Evolutionary conservation across 345 rosid species (phyloP), one percentile per base, ranked within the genome.

Genomic region (Melaleuca alternifolia): DNA sequence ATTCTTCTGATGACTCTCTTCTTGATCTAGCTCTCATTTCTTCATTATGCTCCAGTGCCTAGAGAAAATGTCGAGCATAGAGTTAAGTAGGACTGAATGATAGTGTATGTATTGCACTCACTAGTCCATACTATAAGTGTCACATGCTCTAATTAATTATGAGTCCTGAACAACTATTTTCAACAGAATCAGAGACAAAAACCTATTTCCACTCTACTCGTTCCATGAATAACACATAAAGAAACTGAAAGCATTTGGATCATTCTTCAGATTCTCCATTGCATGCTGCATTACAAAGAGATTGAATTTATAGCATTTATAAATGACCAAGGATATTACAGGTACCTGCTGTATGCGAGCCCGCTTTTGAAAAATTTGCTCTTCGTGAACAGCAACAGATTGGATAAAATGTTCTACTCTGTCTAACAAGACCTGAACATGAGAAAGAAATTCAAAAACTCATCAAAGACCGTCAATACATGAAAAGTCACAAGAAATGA

Each of bases 321-420:
- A 44, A 21, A 41, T 52, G 50, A 86, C 9, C 51, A 14, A 56
- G 53, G n/a, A 37, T 76, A 13, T 24, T 37, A 57, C 30, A 18
- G 51, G 20, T 59, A 93, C 99, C 98, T 94, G 96, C 88, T 96
- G 96, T 89, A 96, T 93, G 85, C 98, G 98, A 84, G 95, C 84
- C 88, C 99, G 96, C 89, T 96, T 98, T 92, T 98, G 98, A 92
- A 98, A 98, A 84, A 98, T 98, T 91, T 96, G 96, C 88, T 92
- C 99, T 93, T 98, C 99, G 87, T 93, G 83, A 62, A 92, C 93
- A 89, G 99, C 94, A 85, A 96, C 94, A 87, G 95, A 91, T 89
- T 95, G 98, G 87, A 98, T 92, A 89, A 95, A 96, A 91, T 94
- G 94, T 89, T 95, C 99, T 82, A 98, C 98, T 90, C 95, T 95